Conservation (phyloP, 345 rosid genomes). For the Microthlaspi erraticum region DNA sequence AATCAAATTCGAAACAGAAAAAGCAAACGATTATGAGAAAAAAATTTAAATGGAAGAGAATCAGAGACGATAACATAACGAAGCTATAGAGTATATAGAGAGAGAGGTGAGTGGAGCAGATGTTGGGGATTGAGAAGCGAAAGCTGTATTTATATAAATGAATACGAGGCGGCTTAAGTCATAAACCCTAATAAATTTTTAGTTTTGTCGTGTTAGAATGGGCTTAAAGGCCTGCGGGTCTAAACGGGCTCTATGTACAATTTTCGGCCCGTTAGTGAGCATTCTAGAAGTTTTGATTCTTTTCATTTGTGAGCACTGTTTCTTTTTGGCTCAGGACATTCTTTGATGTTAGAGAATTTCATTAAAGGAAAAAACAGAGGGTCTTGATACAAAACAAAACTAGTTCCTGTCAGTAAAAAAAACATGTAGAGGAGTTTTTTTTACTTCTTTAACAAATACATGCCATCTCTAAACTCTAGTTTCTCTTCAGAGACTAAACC, state of each 20-base stretch:
- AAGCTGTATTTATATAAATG: neutral
- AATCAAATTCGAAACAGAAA: neutral
- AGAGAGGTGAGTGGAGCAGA: neutral
- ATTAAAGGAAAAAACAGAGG: neutral
- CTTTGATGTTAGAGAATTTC: constrained; percentile 16
- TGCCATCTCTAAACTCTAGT: constrained; percentile 77
- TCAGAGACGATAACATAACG: neutral
- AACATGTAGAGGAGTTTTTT: neutral
- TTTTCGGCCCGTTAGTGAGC: no score
- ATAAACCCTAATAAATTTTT: constrained; percentile 16
- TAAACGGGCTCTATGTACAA: no score
- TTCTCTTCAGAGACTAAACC: constrained; percentile 89
- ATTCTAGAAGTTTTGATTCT: no score
- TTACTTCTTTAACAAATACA: constrained; percentile 86
- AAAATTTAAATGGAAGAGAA: neutral
- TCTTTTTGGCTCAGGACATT: no score
- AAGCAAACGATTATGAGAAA: neutral
- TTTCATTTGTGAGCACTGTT: no score
- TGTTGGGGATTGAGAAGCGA: neutral
- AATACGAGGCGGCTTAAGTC: neutral
- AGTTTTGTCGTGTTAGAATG: no score
- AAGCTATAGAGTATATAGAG: neutral
- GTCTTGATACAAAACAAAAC: neutral
- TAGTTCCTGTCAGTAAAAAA: constrained; percentile 13
- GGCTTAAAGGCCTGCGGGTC: no score